phyloP scores from a whole-genome alignment of 2,329 filamentous ascomycete species.

The Colletotrichum sp. region DNA sequence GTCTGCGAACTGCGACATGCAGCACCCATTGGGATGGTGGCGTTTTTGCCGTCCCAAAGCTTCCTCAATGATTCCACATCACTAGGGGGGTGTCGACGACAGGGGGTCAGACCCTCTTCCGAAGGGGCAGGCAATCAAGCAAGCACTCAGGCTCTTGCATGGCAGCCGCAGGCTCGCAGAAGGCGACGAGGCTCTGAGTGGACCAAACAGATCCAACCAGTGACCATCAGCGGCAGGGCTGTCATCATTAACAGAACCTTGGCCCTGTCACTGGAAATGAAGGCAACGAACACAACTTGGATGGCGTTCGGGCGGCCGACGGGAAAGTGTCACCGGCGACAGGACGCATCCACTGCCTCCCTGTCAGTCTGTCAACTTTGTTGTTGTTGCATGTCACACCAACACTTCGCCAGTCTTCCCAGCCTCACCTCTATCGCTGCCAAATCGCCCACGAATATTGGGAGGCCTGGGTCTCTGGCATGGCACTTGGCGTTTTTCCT shows the following conservation, averaged over 20 bases:
- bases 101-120: conserved; percentile 1
- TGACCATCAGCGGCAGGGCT: not conserved
- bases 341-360: not conserved
- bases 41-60: not conserved
- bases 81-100: not conserved
- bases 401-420: not conserved
- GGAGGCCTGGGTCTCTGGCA: not conserved
- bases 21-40: conserved; percentile 1
- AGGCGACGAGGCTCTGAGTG: not conserved
- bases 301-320: not conserved
- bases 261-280: not conserved
- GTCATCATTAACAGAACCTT: not conserved
- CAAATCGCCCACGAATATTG: not conserved
- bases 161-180: not conserved
- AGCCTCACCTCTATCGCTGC: not conserved
- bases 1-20: conserved; percentile 12
- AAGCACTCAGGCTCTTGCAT: not conserved
- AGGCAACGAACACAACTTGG: not conserved
- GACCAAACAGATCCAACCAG: not conserved
- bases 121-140: not conserved
- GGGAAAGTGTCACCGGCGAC: not conserved
- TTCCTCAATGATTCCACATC: conserved; percentile 10
- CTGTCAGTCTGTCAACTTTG: not conserved
- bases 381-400: not conserved
- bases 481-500: not conserved